Conservation (phyloP, 768 basidiomycete genomes). For the Mycena sanguinolenta region DNA sequence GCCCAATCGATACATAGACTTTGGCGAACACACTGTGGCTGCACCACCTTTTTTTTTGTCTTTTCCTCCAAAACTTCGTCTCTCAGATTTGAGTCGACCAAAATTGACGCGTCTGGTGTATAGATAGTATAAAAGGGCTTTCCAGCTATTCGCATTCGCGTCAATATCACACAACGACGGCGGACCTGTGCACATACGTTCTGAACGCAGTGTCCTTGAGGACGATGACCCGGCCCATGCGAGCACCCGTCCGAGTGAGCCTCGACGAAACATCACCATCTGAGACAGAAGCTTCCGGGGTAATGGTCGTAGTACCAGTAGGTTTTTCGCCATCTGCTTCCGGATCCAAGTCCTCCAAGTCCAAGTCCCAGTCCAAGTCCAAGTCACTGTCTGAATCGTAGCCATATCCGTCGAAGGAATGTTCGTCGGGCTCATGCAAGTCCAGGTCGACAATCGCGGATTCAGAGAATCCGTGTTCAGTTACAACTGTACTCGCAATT, state of each 20-base stretch:
- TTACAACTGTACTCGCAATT: constrained; percentile 26
- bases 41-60: no score
- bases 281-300: not conserved
- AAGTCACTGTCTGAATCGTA: constrained; percentile 43
- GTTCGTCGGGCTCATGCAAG: constrained; percentile 15
- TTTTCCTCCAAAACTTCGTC: no score
- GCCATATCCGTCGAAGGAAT: constrained; percentile 24
- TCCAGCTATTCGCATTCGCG: constrained; percentile 48
- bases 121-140: constrained; percentile 54
- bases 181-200: constrained; percentile 30
- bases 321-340: no score
- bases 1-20: constrained; percentile 60
- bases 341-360: no score
- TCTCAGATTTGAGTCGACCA: constrained; percentile 45
- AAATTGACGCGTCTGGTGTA: constrained; percentile 52
- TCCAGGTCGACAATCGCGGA: constrained; percentile 14
- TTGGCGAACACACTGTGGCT: constrained; percentile 50
- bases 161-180: not conserved
- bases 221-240: constrained; percentile 34
- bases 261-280: not conserved
- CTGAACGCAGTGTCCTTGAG: constrained; percentile 38
- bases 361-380: constrained; percentile 23
- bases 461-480: constrained; percentile 26
- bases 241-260: not conserved
- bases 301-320: no score